Percentiles rank a stretch among this genome's conserved stretches.
phyloP scores from a whole-genome alignment of 1,284 basidiomycete genomes.

The Exobasidium rhododendri region DNA sequence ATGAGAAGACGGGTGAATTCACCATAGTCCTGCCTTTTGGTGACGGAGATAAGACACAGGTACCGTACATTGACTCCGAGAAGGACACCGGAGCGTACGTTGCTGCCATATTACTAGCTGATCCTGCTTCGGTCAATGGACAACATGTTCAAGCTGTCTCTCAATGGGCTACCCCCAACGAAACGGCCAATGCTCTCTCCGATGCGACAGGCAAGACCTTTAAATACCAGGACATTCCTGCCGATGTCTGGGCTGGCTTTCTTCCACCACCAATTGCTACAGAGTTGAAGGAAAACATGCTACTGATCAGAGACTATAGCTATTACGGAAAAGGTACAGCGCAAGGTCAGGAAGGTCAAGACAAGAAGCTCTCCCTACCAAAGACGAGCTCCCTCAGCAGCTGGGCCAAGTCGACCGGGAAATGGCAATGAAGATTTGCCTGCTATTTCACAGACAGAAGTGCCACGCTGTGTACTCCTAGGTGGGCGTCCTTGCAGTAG shows the following conservation, averaged over 20 bases:
- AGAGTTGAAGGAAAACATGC: constrained; percentile 28
- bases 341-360: background rate
- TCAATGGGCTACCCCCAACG: constrained; percentile 22
- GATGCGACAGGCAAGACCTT: constrained; percentile 17
- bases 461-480: too few relatives aligned
- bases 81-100: constrained; percentile 37
- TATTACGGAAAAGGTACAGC: constrained; percentile 23
- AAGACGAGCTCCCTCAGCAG: background rate
- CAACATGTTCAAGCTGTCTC: constrained; percentile 24
- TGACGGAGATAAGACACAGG: constrained; percentile 11
- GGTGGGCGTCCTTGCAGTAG: too few relatives aligned
- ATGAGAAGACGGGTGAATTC: background rate
- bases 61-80: constrained; percentile 26
- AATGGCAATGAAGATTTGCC: background rate
- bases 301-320: constrained; percentile 25
- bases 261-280: constrained; percentile 22
- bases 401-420: background rate
- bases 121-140: constrained; percentile 20
- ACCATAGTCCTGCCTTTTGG: constrained; percentile 15
- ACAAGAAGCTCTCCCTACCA: background rate
- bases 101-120: constrained; percentile 26
- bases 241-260: constrained; percentile 23
- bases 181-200: constrained; percentile 17
- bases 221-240: constrained; percentile 19
- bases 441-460: too few relatives aligned